Evolutionary conservation across 345 rosid genomes (phyloP), one percentile per base, ranked within the genome.

Genomic region (Angophora floribunda): DNA sequence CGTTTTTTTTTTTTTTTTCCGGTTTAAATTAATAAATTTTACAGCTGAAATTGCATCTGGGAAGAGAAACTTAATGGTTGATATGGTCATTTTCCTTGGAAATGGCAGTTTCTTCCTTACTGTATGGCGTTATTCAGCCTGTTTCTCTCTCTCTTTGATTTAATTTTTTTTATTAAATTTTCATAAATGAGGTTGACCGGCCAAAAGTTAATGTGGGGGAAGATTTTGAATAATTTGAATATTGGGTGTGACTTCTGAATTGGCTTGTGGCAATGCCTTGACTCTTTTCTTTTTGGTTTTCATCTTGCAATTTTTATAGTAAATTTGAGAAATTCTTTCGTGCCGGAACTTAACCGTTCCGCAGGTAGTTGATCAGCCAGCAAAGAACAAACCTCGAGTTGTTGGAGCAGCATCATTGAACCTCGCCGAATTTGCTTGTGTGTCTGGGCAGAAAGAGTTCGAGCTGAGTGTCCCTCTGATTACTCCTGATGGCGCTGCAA

Each of bases 371-470:
- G 78, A 89, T 85, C 95, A 92, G 89, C 95, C 94, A 86, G 90
- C 90, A 30, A 94, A 92, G 92, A 91, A 59, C 88, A 96, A 92
- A 91, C 91, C 91, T 82, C 90, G 93, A 49, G 82, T 93, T 44
- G 89, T 95, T 89, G 98, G 98, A 88, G 90, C 94, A 15, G 93
- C 94, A 8, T 87, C 87, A 1, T 65, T 96, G 89, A 95, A 97
- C 89, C 93, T 97, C 9, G 95, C 97, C 24, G 97, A 97, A 55
- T 95, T 91, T 88, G 97, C 95, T 32, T 89, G 94, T 89, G 85
- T 87, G 10, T 91, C 93, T 50, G 94, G 91, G 87, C 90, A 94
- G 89, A 91, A 91, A 87, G 93, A 94, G 52, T 91, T 94, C 30
- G 96, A 94, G 85, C 19, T 96, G 24, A 92, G 59, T 87, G 65